phyloP scores from a whole-genome alignment of 2,329 filamentous ascomycete species.

The Aureobasidium leucospermi region DNA sequence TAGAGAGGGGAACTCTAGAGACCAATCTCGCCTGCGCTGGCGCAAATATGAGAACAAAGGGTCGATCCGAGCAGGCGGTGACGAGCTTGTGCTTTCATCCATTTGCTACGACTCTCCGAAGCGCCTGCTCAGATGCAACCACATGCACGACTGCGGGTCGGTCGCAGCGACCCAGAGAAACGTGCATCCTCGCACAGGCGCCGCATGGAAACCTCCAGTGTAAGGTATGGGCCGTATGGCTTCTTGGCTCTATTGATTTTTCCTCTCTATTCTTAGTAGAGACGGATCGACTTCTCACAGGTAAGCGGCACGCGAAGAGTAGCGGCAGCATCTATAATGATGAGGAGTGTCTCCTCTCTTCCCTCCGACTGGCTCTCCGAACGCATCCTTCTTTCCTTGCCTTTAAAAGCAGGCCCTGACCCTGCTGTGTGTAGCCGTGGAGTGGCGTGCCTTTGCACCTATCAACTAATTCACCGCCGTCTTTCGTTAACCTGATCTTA shows the following conservation, averaged over 20 bases:
- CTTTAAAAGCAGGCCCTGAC: conserved; percentile 6
- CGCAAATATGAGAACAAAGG: not conserved
- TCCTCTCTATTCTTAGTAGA: conserved; percentile 9
- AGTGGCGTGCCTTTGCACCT: conserved; percentile 7
- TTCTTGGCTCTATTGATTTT: conserved; percentile 7
- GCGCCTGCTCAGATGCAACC: conserved; percentile 9
- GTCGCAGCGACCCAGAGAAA: conserved; percentile 8
- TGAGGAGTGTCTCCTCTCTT: not conserved
- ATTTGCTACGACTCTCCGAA: conserved; percentile 8
- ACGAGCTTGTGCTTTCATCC: conserved; percentile 4
- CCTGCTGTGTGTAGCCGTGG: conserved; percentile 12
- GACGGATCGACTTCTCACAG: conserved; percentile 4
- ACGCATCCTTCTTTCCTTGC: conserved; percentile 5
- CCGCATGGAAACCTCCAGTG: conserved; percentile 12
- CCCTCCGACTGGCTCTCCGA: not conserved
- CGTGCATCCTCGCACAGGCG: conserved; percentile 13
- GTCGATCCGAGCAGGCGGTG: not conserved
- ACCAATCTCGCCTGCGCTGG: not conserved
- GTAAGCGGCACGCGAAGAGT: not conserved
- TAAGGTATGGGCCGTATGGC: conserved; percentile 2
- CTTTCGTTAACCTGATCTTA: conserved; percentile 1
- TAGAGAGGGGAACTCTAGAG: not conserved
- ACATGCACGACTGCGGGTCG: conserved; percentile 4
- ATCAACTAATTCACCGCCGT: not conserved
- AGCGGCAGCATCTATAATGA: conserved; percentile 8